Evolutionary conservation across 1,284 basidiomycete species (phyloP), one percentile per base, ranked within the genome.

Genomic region (Sutorius eximius): DNA sequence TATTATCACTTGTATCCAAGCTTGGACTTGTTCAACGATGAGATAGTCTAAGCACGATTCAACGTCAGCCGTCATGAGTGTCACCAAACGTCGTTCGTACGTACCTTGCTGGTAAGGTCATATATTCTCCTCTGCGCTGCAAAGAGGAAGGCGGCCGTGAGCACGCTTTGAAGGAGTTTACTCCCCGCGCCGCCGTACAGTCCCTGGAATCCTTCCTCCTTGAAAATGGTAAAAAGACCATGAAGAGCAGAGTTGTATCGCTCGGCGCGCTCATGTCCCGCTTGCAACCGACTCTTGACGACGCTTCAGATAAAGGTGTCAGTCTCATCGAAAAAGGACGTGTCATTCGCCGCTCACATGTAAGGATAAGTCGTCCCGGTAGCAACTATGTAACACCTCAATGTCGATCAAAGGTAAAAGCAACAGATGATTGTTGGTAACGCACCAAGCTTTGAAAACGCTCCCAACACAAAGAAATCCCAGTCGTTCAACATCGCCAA

Each of bases 81-180:
- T 5, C 3, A 24, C 24, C 13, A 36, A 32, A 32, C 3, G 15
- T 18, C 2, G 1, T 18, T 40, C 33, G n/a, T 59, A 37, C 24
- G 6, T 43, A 82, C 86, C 75, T 80, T 76, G 71, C 83, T 88
- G 11, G 82, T 84, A 18, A 85, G 59, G 61, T 89, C 85, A 58
- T 86, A 91, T 46, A 91, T 82, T 58, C 91, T 79, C 61, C 85
- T 80, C 71, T 95, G 93, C 10, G 87, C 83, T 16, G 86, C 89
- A 64, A 96, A 96, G 60, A 96, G 78, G 64, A 96, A 92, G 12
- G 92, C 91, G 15, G 93, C 93, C 6, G 92, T 95, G 43, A 95
- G 78, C 2, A 96, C 91, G 55, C 91, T 93, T 73, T 97, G 95
- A 7, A 89, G 61, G 12, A 98, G 83, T 73, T 97, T 96, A 67